Base-by-base conservation (phyloP, 345 rosid species). In the Eucalyptus shirleyi region DNA sequence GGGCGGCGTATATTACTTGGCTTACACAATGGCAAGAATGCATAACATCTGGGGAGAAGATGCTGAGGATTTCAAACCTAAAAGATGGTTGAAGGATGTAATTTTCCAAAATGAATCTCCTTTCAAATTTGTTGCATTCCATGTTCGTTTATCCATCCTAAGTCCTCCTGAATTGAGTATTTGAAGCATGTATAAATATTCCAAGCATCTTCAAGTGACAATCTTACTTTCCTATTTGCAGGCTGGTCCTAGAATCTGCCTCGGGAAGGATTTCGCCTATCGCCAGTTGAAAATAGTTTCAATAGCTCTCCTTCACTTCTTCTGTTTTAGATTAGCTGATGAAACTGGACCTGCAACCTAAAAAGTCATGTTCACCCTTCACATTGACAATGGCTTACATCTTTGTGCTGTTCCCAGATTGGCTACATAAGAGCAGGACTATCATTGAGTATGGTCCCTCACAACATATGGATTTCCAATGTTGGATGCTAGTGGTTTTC, bases 201-300 rank as follows among this genome's bases (percentile, higher is more conserved):
- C 82, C 82, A 37, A 72, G 82, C 60, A 19, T 47, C 87, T 86
- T 17, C 59, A 44, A 26, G 19, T 49, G 59, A 86, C 45, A 72
- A 5, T 34, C 65, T 37, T 86, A 37, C 21, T 10, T 23, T 67
- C 11, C 7, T 60, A 23, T 82, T 85, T 91, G 50, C 93, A 97
- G 99, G 99, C 95, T 69, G 99, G 99, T 88, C 98, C 99, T 62
- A 92, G 98, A 47, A 94, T 95, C 60, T 96, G 98, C 86, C 92
- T 96, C 2, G 97, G 98, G 11, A 97, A 94, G 85, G 97, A 95
- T 85, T 96, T 96, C 2, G 98, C 98, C 50, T 95, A 92, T 90
- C 55, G 95, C 65, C 97, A 96, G 90, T 96, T 97, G 98, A 96
- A 96, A 95, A 97, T 97, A 86, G 77, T 92, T 7, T 91, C 96